phyloP scores from a whole-genome alignment of 2,329 filamentous ascomycete genomes.

The Verticillium albo-atrum region DNA sequence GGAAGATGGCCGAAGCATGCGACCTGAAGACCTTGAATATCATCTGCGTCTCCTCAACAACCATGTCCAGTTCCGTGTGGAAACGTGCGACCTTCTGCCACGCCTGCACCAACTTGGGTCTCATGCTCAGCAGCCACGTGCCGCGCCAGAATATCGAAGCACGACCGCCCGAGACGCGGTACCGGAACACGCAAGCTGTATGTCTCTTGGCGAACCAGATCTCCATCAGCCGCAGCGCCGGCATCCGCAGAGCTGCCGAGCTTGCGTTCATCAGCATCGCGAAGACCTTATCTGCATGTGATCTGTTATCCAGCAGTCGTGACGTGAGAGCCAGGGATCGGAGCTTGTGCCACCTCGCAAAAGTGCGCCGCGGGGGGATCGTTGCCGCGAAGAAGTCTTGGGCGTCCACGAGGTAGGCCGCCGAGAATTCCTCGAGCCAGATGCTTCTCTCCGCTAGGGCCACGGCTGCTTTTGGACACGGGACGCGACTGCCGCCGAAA shows the following conservation, averaged over 20 bases:
- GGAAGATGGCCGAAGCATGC: background rate
- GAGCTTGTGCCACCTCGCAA: background rate
- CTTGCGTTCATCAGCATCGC: slow-evolving; percentile 4
- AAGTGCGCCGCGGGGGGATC: too few relatives aligned
- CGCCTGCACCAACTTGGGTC: background rate
- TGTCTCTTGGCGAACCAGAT: background rate
- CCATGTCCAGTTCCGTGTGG: background rate
- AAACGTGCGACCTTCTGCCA: background rate
- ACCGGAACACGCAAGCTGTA: background rate
- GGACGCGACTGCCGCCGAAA: too few relatives aligned
- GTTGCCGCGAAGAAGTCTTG: background rate
- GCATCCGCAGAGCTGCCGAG: slow-evolving; percentile 7
- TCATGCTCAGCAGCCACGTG: background rate
- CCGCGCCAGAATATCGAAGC: background rate
- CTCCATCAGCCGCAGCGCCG: background rate
- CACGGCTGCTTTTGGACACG: too few relatives aligned
- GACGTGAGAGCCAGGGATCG: background rate
- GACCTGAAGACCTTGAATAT: background rate
- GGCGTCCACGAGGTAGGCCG: background rate
- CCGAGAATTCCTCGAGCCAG: background rate
- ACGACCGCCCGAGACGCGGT: background rate
- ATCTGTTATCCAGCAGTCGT: background rate
- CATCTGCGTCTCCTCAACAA: background rate
- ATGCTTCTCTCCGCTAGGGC: background rate
- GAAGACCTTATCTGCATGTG: background rate